A percentile compares a stretch with the other conserved stretches of the same genome.
Evolutionary conservation across 148 eudicot genomes (phyloP).

Genomic region (Rhododendron ovatum): DNA sequence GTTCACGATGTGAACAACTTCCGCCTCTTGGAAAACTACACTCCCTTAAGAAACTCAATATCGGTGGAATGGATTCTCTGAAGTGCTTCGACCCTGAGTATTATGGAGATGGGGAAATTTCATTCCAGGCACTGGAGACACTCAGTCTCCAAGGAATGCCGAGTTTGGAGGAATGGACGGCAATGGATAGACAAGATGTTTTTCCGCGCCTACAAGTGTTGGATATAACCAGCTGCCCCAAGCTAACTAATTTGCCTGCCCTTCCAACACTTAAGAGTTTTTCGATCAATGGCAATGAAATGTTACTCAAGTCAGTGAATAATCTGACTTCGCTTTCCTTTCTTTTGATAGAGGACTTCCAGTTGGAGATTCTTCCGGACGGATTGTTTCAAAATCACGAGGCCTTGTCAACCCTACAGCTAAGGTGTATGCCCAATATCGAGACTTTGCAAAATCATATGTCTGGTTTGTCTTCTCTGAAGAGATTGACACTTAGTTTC

Average conservation of each 20-base stretch:
- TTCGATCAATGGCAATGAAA: not conserved
- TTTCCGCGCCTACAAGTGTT: not conserved
- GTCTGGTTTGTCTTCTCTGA: not conserved
- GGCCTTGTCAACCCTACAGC: not conserved
- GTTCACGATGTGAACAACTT: not conserved
- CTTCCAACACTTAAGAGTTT: not conserved
- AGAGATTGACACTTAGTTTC: rapidly evolving
- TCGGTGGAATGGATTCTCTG: not conserved
- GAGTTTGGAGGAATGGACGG: not conserved
- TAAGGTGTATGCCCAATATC: rapidly evolving
- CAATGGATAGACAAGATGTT: not conserved
- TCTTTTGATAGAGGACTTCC: not conserved
- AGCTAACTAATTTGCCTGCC: not conserved
- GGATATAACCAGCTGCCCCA: not conserved
- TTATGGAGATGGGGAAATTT: not conserved
- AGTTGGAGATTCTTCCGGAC: not conserved
- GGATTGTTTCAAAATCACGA: not conserved
- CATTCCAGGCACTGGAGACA: not conserved
- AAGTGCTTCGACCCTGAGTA: not conserved
- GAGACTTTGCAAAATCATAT: not conserved
- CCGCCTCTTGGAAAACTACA: conserved; percentile 1
- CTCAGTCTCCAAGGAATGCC: not conserved
- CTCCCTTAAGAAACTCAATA: not conserved
- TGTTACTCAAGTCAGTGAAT: not conserved
- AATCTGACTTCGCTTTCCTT: not conserved